These are phyloP conservation scores for Cercospora citrullina DNA, from an alignment of 2,329 filamentous ascomycete genomes.

Conservation along the genomic window DNA sequence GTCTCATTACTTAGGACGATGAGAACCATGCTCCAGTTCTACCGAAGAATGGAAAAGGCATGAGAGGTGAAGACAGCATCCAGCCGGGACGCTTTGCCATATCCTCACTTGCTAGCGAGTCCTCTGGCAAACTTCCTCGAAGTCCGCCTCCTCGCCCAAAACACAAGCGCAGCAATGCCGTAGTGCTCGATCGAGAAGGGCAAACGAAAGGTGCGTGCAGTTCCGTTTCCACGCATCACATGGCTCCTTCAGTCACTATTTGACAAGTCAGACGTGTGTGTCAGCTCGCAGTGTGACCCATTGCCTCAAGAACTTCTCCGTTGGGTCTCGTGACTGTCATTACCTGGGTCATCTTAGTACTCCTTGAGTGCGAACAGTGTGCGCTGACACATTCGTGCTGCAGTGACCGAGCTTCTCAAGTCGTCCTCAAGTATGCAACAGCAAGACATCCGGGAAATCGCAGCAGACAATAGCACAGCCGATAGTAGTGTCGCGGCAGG, in stretches of 20 bases:
- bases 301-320: neutral
- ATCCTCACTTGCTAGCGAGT: slow-evolving; percentile 2
- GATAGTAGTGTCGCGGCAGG: neutral
- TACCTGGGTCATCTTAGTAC: neutral
- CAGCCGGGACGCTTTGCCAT: neutral
- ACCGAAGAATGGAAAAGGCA: neutral
- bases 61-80: neutral
- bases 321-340: neutral
- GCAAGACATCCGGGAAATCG: neutral
- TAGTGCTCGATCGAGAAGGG: slow-evolving; percentile 3
- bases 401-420: neutral
- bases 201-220: slow-evolving; percentile 13
- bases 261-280: neutral
- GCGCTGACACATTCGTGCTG: neutral
- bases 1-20: neutral
- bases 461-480: neutral
- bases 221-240: neutral
- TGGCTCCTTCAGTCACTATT: slow-evolving; percentile 4
- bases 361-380: neutral
- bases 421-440: neutral
- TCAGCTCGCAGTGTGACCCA: neutral
- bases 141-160: slow-evolving; percentile 8
- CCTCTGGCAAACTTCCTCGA: neutral
- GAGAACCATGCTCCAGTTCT: neutral
- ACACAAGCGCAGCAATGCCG: slow-evolving; percentile 15